A percentile compares a stretch with the other conserved stretches of the same genome.
phyloP scores from a whole-genome alignment of 129 eudicot genomes.

The Flaveria trinervia region DNA sequence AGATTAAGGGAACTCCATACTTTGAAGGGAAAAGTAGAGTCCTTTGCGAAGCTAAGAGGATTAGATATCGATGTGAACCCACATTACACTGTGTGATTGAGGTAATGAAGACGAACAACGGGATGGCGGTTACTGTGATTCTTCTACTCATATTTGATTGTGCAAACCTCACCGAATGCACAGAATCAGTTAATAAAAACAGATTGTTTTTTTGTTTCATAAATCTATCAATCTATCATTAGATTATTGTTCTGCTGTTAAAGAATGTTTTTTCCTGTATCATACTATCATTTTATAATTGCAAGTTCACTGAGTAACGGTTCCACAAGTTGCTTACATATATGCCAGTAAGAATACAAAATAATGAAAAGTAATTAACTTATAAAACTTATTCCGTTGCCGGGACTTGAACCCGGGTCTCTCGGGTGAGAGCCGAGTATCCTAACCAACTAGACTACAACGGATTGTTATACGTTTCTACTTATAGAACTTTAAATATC shows the following conservation, averaged over 20 bases:
- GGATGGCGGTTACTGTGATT: slow-evolving; percentile 10
- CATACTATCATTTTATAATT: slow-evolving; percentile 1
- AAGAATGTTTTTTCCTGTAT: slow-evolving; percentile 17
- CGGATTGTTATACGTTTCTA: slow-evolving; percentile 29
- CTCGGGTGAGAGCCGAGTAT: slow-evolving; percentile 99
- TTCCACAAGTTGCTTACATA: neutral
- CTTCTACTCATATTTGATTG: slow-evolving; percentile 22
- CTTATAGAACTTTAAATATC: too few species aligned
- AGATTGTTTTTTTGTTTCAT: slow-evolving; percentile 13
- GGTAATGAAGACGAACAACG: neutral
- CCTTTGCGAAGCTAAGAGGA: slow-evolving; percentile 67
- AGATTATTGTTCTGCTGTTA: slow-evolving; percentile 26
- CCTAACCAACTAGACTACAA: slow-evolving; percentile 99
- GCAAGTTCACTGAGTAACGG: neutral
- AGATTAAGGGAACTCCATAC: slow-evolving; percentile 72
- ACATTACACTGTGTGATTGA: slow-evolving; percentile 57
- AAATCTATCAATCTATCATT: slow-evolving; percentile 21
- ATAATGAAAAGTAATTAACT: neutral
- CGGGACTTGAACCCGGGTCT: slow-evolving; percentile 99
- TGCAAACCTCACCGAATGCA: slow-evolving; percentile 36
- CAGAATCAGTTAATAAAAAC: slow-evolving; percentile 30
- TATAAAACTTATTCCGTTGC: slow-evolving; percentile 36
- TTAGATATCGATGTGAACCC: slow-evolving; percentile 66
- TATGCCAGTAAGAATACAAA: neutral
- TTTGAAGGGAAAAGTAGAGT: slow-evolving; percentile 66